Evolutionary conservation across 148 eudicot species (phyloP).

Genomic region (Pouteria glomerata): DNA sequence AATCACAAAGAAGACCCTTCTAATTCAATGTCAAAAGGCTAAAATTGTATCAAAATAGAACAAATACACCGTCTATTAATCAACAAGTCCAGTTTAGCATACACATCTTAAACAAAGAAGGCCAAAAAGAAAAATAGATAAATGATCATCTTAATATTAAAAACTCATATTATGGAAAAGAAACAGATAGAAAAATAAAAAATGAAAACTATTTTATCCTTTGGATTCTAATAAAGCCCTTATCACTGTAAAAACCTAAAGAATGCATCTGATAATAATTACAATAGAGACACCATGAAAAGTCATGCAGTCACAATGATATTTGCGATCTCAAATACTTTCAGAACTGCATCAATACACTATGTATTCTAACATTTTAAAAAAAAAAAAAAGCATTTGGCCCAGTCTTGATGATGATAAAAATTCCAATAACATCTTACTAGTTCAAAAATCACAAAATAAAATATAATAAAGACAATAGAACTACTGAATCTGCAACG

Average conservation of each 20-base stretch:
- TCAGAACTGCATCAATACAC: too few relatives aligned
- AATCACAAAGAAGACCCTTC: not conserved
- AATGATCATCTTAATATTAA: not conserved
- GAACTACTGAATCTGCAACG: not conserved
- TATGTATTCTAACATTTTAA: too few relatives aligned
- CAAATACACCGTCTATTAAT: not conserved
- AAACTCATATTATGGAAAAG: not conserved
- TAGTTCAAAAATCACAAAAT: not conserved
- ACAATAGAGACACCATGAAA: not conserved
- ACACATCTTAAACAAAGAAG: not conserved
- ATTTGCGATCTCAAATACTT: too few relatives aligned
- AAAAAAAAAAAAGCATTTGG: too few relatives aligned
- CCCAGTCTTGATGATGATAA: not conserved
- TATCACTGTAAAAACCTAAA: not conserved
- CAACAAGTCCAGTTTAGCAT: not conserved
- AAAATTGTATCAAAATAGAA: not conserved
- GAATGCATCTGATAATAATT: not conserved
- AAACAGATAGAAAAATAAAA: not conserved
- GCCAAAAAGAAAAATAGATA: not conserved
- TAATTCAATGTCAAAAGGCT: not conserved
- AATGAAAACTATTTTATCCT: not conserved
- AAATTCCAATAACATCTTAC: not conserved
- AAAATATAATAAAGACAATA: not conserved
- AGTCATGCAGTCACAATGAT: not conserved
- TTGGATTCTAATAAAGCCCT: not conserved